These are phyloP conservation scores for Huntiella decipiens DNA, from an alignment of 2,329 filamentous ascomycete genomes.

Conservation along the genomic window DNA sequence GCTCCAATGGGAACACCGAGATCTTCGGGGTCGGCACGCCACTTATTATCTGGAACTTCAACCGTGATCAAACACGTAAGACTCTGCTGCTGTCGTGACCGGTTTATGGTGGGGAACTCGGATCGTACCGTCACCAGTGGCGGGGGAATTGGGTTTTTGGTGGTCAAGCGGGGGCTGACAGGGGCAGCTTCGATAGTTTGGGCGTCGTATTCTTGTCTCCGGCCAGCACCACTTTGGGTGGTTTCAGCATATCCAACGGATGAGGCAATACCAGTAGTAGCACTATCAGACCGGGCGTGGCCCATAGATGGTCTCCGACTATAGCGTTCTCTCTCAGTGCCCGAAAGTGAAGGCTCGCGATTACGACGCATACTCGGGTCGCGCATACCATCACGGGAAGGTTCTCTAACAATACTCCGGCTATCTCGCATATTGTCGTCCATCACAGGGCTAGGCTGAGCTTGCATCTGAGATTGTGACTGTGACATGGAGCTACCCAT, in stretches of 20 bases:
- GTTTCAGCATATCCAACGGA: conserved; percentile 66
- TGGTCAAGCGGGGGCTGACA: conserved; percentile 49
- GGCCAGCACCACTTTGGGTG: conserved; percentile 45
- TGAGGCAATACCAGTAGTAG: conserved; percentile 52
- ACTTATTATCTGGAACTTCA: conserved; percentile 83
- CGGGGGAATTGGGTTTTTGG: conserved; percentile 73
- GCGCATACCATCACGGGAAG: not conserved
- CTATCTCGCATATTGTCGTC: too few relatives aligned
- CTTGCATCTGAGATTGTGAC: not conserved
- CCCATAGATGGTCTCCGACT: not conserved
- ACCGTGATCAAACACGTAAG: conserved; percentile 87
- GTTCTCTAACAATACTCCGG: too few relatives aligned
- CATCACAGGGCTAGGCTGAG: too few relatives aligned
- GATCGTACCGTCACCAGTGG: conserved; percentile 88
- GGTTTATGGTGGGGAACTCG: conserved; percentile 85
- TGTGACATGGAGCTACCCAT: conserved; percentile 11
- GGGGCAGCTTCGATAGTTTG: conserved; percentile 87
- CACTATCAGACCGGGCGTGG: conserved; percentile 51
- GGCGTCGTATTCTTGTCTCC: conserved; percentile 84
- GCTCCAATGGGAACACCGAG: conserved; percentile 34
- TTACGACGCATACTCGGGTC: not conserved
- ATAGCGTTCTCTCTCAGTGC: conserved; percentile 18
- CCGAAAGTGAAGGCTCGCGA: not conserved
- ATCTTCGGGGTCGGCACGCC: conserved; percentile 71
- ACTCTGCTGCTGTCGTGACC: conserved; percentile 84